Evolutionary conservation across 2,329 filamentous ascomycete genomes (phyloP), one percentile per base, ranked within the genome.

Genomic region (Purpureocillium lavendulum): DNA sequence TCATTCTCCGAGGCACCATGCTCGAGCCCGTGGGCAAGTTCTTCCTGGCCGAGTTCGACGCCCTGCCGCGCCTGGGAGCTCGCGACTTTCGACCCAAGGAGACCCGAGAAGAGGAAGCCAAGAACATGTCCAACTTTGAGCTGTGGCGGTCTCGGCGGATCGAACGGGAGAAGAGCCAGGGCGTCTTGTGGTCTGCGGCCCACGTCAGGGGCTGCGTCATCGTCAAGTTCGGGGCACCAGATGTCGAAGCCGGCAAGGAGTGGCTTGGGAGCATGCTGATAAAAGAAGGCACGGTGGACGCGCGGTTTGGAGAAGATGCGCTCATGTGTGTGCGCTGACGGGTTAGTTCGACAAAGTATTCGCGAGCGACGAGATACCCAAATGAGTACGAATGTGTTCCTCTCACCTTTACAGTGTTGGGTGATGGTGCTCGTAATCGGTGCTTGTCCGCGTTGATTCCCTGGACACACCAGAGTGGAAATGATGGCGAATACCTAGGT

Each of bases 151-250:
- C 58, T 21, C 55, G 55, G 37, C 71, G 83, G 44, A 65, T 83
- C 15, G 55, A 60, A 40, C 66, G 70, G 54, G 84, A 92, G 58
- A 71, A 63, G 44, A 54, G 61, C 9, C 66, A 73, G 36, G 75
- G 75, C 13, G 60, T 94, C 4, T 67, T 90, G 4, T 95, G 88
- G 87, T 89, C 87, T 18, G 86, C 84, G 11, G 85, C 88, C 12
- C 75, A 73, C 18, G 79, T 94, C 28, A 74, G 88, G 39, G 83
- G 87, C 4, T 95, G 90, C 54, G 82, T 92, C 4, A 73, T 96
- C 18, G 83, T 97, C 49, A 97, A 97, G 59, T 94, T 97, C 58
- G 87, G 86, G 2, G 86, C 89, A 2, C 73, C 71, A 40, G 82
- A 82, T 33, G 82, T 95, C 17, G 88, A 97, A 58, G 83, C 82